Evolutionary conservation across 2,329 filamentous ascomycete species (phyloP).

Genomic region (Fusarium mexicanum): DNA sequence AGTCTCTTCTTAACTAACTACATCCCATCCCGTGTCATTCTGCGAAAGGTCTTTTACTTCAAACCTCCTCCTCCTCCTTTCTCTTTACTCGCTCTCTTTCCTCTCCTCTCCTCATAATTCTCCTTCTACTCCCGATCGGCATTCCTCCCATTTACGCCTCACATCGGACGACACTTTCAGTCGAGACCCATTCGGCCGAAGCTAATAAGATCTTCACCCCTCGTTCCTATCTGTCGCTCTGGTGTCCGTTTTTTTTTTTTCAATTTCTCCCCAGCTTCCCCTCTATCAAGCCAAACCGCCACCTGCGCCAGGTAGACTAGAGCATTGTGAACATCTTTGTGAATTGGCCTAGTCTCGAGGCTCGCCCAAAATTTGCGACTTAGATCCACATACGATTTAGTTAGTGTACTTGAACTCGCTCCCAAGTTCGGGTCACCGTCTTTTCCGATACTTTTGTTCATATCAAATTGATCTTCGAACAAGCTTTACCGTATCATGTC

Average conservation of each 20-base stretch:
- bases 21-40: constrained; percentile 14
- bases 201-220: constrained; percentile 35
- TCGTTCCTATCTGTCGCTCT: constrained; percentile 33
- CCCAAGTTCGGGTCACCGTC: neutral
- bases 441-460: neutral
- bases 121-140: neutral
- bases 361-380: constrained; percentile 2
- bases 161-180: constrained; percentile 14
- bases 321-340: constrained; percentile 11
- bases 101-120: constrained; percentile 13
- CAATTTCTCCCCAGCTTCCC: constrained; percentile 22
- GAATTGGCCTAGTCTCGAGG: constrained; percentile 2
- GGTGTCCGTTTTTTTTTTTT: constrained; percentile 20
- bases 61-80: constrained; percentile 18
- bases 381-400: constrained; percentile 9
- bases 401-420: constrained; percentile 1
- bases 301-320: constrained; percentile 30
- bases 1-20: neutral
- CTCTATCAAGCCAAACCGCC: constrained; percentile 38
- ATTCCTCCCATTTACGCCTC: neutral
- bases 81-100: constrained; percentile 1
- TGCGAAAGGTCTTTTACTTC: constrained; percentile 4
- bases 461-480: neutral
- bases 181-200: constrained; percentile 21
- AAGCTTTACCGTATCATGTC: constrained; percentile 43